Evolutionary conservation across 257 asterid genomes (phyloP).

Genomic region (Solanum tarapatanum): DNA sequence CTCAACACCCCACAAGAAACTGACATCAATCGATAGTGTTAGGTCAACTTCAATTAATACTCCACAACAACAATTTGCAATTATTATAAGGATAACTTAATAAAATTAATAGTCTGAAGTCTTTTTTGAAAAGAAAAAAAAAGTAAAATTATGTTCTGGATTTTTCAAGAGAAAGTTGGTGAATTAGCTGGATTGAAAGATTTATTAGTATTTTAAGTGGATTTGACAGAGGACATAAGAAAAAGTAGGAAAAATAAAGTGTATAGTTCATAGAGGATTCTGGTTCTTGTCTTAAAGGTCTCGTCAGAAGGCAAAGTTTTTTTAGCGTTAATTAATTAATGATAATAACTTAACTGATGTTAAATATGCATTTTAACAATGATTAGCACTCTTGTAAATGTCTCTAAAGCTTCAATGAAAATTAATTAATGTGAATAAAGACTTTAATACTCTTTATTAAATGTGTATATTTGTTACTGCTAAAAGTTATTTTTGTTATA

Average conservation of each 20-base stretch:
- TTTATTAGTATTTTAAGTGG: neutral
- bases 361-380: no score
- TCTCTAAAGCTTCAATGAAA: no score
- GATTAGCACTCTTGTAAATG: no score
- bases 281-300: neutral
- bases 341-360: accelerated
- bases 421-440: no score
- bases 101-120: neutral
- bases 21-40: neutral
- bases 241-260: neutral
- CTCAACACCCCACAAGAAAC: neutral
- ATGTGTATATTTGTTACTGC: no score
- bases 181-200: neutral
- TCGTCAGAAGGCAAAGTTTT: no score
- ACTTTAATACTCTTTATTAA: no score
- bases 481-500: no score
- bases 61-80: neutral
- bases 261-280: neutral
- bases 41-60: neutral
- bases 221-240: neutral
- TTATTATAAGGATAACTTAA: neutral
- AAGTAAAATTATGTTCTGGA: neutral
- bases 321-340: no score
- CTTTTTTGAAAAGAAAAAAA: neutral
- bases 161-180: neutral